Evolutionary conservation across 2,329 filamentous ascomycete species (phyloP).

Genomic region (Colletotrichum navitas): DNA sequence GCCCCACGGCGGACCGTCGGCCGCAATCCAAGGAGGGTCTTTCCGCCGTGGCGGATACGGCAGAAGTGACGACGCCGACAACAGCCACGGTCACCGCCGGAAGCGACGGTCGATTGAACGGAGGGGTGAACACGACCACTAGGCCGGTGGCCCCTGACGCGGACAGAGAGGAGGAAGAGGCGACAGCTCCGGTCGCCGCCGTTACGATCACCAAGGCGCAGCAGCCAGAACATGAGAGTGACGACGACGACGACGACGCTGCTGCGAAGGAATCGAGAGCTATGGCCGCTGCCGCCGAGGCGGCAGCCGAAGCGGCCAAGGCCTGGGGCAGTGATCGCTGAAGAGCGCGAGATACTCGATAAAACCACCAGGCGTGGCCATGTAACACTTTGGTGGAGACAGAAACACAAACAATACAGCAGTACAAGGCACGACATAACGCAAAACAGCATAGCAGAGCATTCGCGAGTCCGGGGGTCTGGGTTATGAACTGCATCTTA

Average conservation of each 20-base stretch:
- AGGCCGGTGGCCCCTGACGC: constrained; percentile 8
- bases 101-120: neutral
- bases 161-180: neutral
- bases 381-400: neutral
- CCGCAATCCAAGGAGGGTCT: constrained; percentile 27
- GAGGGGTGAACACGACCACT: neutral
- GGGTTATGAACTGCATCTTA: constrained; percentile 13
- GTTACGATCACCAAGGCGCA: neutral
- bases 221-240: constrained; percentile 11
- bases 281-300: constrained; percentile 35
- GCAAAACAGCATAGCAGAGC: constrained; percentile 20
- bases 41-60: neutral
- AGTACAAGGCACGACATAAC: neutral
- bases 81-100: neutral
- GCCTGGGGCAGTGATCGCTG: constrained; percentile 25
- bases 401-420: neutral
- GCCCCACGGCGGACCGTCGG: constrained; percentile 22
- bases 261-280: constrained; percentile 22
- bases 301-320: constrained; percentile 38
- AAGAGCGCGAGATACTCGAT: neutral
- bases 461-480: constrained; percentile 1
- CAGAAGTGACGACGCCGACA: neutral
- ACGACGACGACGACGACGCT: constrained; percentile 16
- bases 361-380: neutral
- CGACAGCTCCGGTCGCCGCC: neutral